Evolutionary conservation across 2,329 filamentous ascomycete genomes (phyloP).

Genomic region (Aspergillus pseudotamarii): DNA sequence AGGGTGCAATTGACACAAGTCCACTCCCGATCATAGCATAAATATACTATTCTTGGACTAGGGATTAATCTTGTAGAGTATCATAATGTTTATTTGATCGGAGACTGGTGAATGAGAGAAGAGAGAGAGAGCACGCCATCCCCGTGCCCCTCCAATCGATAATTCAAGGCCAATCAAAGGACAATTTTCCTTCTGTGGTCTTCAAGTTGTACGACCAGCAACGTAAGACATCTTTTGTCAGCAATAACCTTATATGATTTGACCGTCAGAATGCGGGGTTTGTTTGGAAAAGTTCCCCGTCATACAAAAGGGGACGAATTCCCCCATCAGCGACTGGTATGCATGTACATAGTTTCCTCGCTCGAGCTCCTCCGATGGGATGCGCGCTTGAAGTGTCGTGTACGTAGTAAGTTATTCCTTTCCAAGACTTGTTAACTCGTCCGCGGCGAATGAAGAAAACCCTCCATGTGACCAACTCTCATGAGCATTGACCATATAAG

Average conservation of each 20-base stretch:
- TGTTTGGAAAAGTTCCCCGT: neutral
- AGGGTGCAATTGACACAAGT: neutral
- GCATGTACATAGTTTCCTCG: neutral
- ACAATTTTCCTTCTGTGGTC: neutral
- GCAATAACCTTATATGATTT: neutral
- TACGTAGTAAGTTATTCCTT: neutral
- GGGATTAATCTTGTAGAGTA: no score
- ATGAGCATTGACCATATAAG: conserved; percentile 8
- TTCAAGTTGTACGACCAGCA: neutral
- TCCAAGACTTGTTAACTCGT: neutral
- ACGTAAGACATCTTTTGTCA: neutral
- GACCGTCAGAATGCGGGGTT: neutral
- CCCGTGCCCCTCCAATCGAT: neutral
- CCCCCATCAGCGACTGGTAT: neutral
- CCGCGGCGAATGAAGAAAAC: conserved; percentile 6
- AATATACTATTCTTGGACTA: neutral
- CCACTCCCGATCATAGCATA: no score
- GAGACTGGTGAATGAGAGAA: neutral
- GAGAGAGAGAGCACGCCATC: neutral
- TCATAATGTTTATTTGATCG: no score
- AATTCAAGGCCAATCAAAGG: neutral
- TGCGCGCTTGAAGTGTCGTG: neutral
- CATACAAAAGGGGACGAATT: neutral
- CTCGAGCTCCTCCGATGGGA: no score
- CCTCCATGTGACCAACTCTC: conserved; percentile 1